Evolutionary conservation across 148 eudicot genomes (phyloP).

Genomic region (Cornus florida): DNA sequence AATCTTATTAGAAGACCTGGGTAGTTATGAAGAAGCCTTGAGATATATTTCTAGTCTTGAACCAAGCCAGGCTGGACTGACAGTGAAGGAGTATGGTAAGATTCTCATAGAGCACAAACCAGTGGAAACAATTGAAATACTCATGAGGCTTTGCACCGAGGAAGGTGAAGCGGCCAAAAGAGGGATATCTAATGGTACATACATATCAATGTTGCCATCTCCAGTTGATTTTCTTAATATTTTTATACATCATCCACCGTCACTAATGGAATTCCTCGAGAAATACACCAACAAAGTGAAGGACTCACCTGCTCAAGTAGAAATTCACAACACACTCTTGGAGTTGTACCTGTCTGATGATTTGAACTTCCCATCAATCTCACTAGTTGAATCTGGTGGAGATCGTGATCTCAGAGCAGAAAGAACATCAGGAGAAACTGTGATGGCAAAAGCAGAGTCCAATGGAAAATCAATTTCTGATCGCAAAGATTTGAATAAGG

Average conservation of each 20-base stretch:
- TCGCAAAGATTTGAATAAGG: slow-evolving; percentile 30
- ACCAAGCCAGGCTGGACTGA: slow-evolving; percentile 90
- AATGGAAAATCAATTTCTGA: slow-evolving; percentile 48
- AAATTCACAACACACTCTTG: slow-evolving; percentile 87
- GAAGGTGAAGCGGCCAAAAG: slow-evolving; percentile 60
- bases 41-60: slow-evolving; percentile 84
- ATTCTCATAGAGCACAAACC: slow-evolving; percentile 94
- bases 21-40: slow-evolving; percentile 91
- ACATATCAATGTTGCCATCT: slow-evolving; percentile 77
- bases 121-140: slow-evolving; percentile 72
- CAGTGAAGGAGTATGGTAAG: slow-evolving; percentile 91
- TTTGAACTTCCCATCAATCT: slow-evolving; percentile 71
- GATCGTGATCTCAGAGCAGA: slow-evolving; percentile 25
- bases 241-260: slow-evolving; percentile 81
- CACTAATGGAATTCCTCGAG: slow-evolving; percentile 92
- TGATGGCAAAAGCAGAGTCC: slow-evolving; percentile 30
- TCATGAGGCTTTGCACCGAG: slow-evolving; percentile 92
- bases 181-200: slow-evolving; percentile 44
- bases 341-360: slow-evolving; percentile 87
- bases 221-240: slow-evolving; percentile 95
- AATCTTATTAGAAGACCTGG: slow-evolving; percentile 93
- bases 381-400: slow-evolving; percentile 47
- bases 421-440: slow-evolving; percentile 19
- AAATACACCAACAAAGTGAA: slow-evolving; percentile 83
- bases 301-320: slow-evolving; percentile 95